Evolutionary conservation across 2,329 filamentous ascomycete genomes (phyloP), one percentile per base, ranked within the genome.

Genomic region (Aspergillus hiratsukae): DNA sequence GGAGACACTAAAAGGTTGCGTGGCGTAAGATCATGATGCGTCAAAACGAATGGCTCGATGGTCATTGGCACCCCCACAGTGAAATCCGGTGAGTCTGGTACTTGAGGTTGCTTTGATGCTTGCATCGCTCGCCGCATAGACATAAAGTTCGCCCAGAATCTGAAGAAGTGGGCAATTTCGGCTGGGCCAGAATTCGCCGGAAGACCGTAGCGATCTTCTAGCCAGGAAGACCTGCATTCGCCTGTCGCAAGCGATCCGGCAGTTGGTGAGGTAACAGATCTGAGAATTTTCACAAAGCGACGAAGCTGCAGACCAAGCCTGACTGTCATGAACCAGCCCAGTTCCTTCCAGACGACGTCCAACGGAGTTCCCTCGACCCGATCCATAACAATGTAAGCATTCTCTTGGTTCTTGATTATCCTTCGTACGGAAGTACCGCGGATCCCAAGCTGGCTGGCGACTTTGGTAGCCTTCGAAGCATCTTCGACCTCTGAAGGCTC

Each of bases 61-160:
- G 9, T 25, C 40, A 54, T n/a, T 37, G 21, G 49, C 4, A 54
- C 7, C 14, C 28, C 14, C 19, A 5, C 28, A 49, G 49, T 48
- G 1, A 29, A 29, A 6, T 29, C 31, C 9, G 52, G 45, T n/a
- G 45, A 29, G 3, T 29, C 31, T 9, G 52, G 48, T n/a, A 41
- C 23, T 45, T 49, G 17, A 50, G 23, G 45, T 14, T 56, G 51
- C 19, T 50, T 55, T 40, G 52, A 49, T 27, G 49, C 54, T 51
- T 62, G 57, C 17, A 61, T 58, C 35, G 57, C 57, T 46, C 48
- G 40, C 17, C 50, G 41, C 52, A 59, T 59, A 19, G 21, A 28
- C 23, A 49, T 62, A 31, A 65, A 65, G 45, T 63, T 63, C n/a
- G 43, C 49, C 61, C 64, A 65, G 40, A 66, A 66, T 17, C 51